Evolutionary conservation across 2,329 filamentous ascomycete genomes (phyloP), one percentile per base, ranked within the genome.

Genomic region (Colletotrichum spaethianum): DNA sequence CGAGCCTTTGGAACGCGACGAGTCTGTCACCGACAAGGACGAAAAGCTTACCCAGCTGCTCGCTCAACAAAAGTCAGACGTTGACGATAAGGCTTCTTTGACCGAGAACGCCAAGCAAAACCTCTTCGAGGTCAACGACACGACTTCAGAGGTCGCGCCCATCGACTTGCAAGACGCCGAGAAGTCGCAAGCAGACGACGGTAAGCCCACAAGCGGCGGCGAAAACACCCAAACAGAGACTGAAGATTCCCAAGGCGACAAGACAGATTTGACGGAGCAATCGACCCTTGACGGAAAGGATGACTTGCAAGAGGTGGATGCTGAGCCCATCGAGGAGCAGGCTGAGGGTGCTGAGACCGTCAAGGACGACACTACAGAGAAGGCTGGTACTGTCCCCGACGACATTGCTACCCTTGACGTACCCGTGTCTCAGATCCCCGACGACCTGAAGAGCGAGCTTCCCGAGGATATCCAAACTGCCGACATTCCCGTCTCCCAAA

Each of bases 101-200:
- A 70, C 64, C 7, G 72, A 75, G 28, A 61, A 74, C 48, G 73
- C 73, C 12, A 74, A 75, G 72, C 71, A 70, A 23, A 71, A 66
- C 44, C 73, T 75, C 2, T 75, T 75, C 46, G 70, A 71, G 28
- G 55, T 28, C 6, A 70, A 71, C 28, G 70, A 75, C 46, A 74
- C 72, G 23, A 70, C 73, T 8, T 74, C 72, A 12, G 72, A 75
- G 23, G 72, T 64, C 23, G 73, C 73, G 18, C 73, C 73, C 3
- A 59, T 75, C 64, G 68, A 74, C 18, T 56, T 75, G 23, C 50
- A 74, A 57, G 73, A 75, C 16, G 36, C n/a, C 36, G 44, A 72
- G n/a, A 67, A 72, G 55, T 53, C 64, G 4, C 56, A 57, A 20
- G 55, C 62, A 36, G 67, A 74, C 44, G 67, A 72, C 31, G 70